A percentile compares a stretch with the other conserved stretches of the same genome.
Conservation (phyloP, 192 early-diverging fungal species). For the Paraglomus brasilianum region DNA sequence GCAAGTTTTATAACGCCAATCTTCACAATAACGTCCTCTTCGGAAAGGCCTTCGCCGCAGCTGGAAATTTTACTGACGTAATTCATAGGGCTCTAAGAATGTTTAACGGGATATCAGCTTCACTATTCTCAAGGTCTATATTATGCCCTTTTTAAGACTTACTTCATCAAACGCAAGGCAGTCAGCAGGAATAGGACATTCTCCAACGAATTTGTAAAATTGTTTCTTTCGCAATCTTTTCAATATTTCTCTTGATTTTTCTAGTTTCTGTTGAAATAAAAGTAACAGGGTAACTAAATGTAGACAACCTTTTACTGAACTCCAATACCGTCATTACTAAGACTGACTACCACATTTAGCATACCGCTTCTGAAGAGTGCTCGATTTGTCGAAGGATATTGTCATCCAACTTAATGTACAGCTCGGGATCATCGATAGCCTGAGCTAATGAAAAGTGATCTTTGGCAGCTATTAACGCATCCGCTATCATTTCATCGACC, state of each 20-base stretch:
- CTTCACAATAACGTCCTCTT: constrained; percentile 75
- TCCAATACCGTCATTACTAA: too few species aligned
- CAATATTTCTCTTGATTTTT: constrained; percentile 66
- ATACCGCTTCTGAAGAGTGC: constrained; percentile 52
- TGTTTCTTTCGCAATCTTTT: constrained; percentile 74
- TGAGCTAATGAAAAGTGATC: constrained; percentile 58
- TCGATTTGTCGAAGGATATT: constrained; percentile 75
- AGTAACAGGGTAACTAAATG: neutral
- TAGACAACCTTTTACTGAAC: neutral
- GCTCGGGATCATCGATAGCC: constrained; percentile 60
- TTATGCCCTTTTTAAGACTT: constrained; percentile 23
- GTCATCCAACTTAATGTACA: constrained; percentile 81
- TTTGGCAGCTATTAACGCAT: constrained; percentile 84
- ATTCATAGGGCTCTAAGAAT: constrained; percentile 39
- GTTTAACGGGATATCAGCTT: neutral
- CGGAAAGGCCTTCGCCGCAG: constrained; percentile 57
- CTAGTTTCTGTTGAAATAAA: constrained; percentile 44
- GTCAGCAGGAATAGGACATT: constrained; percentile 64
- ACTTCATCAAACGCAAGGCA: constrained; percentile 46
- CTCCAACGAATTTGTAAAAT: constrained; percentile 86
- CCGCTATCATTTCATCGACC: constrained; percentile 88
- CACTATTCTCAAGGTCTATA: neutral
- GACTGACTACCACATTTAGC: too few species aligned
- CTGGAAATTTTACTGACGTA: constrained; percentile 60
- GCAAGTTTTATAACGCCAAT: constrained; percentile 76